Conservation (phyloP, 2,329 filamentous ascomycete species). For the Pseudocercospora vitis region DNA sequence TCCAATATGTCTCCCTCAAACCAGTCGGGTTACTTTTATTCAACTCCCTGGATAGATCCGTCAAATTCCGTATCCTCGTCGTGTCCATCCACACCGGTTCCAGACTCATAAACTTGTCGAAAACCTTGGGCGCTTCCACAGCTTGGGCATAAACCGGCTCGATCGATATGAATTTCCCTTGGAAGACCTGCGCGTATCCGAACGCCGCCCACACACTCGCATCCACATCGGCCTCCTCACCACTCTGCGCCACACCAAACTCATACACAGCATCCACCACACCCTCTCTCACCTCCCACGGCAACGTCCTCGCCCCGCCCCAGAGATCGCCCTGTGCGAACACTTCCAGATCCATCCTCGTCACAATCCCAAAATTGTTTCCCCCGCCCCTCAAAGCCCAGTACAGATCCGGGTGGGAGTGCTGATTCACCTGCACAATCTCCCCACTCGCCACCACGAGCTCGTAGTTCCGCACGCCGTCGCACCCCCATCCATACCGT, state of each 20-base stretch:
- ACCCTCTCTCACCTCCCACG: neutral
- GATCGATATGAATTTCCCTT: constrained; percentile 1
- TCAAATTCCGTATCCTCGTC: constrained; percentile 2
- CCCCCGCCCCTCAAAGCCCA: constrained; percentile 30
- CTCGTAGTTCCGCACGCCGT: constrained; percentile 34
- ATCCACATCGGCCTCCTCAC: constrained; percentile 9
- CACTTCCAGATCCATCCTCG: constrained; percentile 28
- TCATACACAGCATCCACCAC: constrained; percentile 21
- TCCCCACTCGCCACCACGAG: constrained; percentile 30
- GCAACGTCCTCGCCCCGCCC: constrained; percentile 17
- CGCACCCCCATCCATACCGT: constrained; percentile 33
- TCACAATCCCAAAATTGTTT: constrained; percentile 36
- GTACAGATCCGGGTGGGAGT: constrained; percentile 27
- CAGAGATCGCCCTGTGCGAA: constrained; percentile 25
- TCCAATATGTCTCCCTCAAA: constrained; percentile 18
- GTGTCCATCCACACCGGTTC: neutral
- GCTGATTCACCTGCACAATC: constrained; percentile 28
- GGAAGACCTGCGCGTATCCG: constrained; percentile 1
- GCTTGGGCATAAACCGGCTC: constrained; percentile 10
- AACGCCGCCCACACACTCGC: constrained; percentile 11
- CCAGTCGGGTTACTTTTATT: constrained; percentile 14
- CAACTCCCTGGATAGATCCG: constrained; percentile 13
- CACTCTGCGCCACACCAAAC: neutral
- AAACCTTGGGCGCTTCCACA: constrained; percentile 8
- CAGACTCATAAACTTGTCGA: constrained; percentile 10